phyloP scores from a whole-genome alignment of 192 early-diverging fungal species.

The Coemansia sp. region DNA sequence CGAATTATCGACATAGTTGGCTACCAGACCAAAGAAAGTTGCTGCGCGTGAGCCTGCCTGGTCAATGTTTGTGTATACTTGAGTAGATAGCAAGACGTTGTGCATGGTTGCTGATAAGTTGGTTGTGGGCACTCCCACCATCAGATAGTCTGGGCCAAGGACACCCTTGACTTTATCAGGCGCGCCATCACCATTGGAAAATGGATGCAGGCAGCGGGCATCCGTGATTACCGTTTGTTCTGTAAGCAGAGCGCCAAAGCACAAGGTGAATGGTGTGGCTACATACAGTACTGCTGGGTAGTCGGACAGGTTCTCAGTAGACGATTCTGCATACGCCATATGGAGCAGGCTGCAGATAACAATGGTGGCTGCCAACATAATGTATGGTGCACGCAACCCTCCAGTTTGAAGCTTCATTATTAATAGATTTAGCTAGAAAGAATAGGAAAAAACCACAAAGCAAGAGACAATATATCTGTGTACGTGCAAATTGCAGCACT shows the following conservation, averaged over 20 bases:
- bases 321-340: constrained; percentile 3
- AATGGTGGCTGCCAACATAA: constrained; percentile 2
- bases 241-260: constrained; percentile 43
- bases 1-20: constrained; percentile 39
- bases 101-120: constrained; percentile 42
- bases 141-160: constrained; percentile 40
- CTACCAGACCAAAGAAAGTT: constrained; percentile 41
- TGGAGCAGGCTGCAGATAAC: constrained; percentile 6
- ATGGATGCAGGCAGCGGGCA: constrained; percentile 49
- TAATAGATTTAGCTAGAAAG: neutral
- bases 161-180: constrained; percentile 22
- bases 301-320: constrained; percentile 27
- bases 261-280: constrained; percentile 36
- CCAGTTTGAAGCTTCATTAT: neutral
- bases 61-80: constrained; percentile 24
- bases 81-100: constrained; percentile 42
- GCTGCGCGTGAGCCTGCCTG: constrained; percentile 32
- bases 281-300: constrained; percentile 44
- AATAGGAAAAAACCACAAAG: neutral
- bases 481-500: no score
- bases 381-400: neutral
- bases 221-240: constrained; percentile 40
- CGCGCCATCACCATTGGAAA: constrained; percentile 31
- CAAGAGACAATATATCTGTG: no score
- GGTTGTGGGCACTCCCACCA: constrained; percentile 39